phyloP scores from a whole-genome alignment of 225 moss, liverwort and hornwort genomes.

The Physcomitrellopsis africana region DNA sequence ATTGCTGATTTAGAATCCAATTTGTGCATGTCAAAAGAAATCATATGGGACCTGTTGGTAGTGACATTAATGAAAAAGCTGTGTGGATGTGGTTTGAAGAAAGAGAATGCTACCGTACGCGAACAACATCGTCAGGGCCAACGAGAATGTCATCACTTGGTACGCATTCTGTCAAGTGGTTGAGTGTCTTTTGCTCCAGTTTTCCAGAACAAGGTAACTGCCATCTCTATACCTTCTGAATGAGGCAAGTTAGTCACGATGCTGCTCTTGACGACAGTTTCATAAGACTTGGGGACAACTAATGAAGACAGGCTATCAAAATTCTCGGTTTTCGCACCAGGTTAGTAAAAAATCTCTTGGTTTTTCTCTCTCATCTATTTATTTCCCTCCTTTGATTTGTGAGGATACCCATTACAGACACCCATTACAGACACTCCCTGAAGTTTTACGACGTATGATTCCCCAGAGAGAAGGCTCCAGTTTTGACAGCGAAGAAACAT shows the following conservation, averaged over 20 bases:
- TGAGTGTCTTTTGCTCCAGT: background rate
- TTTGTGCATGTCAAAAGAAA: background rate
- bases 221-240: background rate
- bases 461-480: background rate
- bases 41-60: background rate
- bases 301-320: constrained; percentile 98
- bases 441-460: background rate
- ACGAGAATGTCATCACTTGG: constrained; percentile 74
- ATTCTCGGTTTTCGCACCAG: constrained; percentile 98
- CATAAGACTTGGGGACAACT: constrained; percentile 93
- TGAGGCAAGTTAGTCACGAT: background rate
- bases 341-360: constrained; percentile 28
- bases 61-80: background rate
- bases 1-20: background rate
- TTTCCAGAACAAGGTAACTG: background rate
- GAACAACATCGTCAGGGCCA: constrained; percentile 79
- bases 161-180: constrained; percentile 30
- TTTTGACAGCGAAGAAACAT: background rate
- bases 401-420: too few species aligned
- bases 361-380: constrained; percentile 1
- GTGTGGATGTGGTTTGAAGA: constrained; percentile 41
- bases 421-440: too few species aligned
- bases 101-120: constrained; percentile 54
- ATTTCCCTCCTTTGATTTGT: background rate
- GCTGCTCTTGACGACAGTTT: constrained; percentile 59